A percentile compares a stretch with the other conserved stretches of the same genome.
Evolutionary conservation across 202 grass and related monocot genomes (phyloP).

Genomic region (Elaeis oleifera): DNA sequence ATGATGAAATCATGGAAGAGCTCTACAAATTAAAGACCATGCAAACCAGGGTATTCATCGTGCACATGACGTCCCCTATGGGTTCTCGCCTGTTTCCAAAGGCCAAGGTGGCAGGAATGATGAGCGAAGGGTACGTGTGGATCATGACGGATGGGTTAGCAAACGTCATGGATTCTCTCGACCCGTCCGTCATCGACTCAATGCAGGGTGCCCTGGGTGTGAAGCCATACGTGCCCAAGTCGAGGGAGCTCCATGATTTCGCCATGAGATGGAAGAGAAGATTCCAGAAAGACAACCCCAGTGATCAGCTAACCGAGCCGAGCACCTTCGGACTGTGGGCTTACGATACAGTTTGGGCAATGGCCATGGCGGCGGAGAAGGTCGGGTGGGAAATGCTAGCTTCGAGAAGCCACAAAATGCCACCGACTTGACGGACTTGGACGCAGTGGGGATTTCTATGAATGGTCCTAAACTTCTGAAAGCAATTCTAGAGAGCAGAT

Average conservation of each 20-base stretch:
- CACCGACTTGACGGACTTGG: constrained; percentile 17
- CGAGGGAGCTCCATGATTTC: constrained; percentile 28
- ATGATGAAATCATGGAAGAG: constrained; percentile 29
- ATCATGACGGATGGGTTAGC: constrained; percentile 52
- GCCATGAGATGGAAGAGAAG: constrained; percentile 36
- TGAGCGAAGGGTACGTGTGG: constrained; percentile 51
- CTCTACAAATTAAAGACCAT: constrained; percentile 48
- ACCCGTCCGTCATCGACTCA: not conserved
- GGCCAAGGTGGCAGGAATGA: constrained; percentile 40
- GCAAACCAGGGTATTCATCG: constrained; percentile 44
- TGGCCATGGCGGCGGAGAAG: constrained; percentile 35
- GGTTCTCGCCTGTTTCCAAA: constrained; percentile 26
- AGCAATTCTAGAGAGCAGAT: constrained; percentile 29
- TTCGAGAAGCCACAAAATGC: not conserved
- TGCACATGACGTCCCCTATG: constrained; percentile 24
- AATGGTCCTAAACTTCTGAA: constrained; percentile 37
- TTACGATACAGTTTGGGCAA: constrained; percentile 70
- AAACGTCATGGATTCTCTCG: constrained; percentile 27
- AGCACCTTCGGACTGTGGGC: constrained; percentile 55
- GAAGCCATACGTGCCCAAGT: constrained; percentile 15
- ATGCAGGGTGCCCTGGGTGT: constrained; percentile 53
- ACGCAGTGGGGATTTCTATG: constrained; percentile 10
- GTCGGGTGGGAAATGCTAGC: constrained; percentile 21
- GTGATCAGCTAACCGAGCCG: constrained; percentile 17
- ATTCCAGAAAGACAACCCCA: constrained; percentile 39